These are phyloP conservation scores for Stromatinia cepivora DNA, from an alignment of 2,329 filamentous ascomycete species.

Conservation along the genomic window DNA sequence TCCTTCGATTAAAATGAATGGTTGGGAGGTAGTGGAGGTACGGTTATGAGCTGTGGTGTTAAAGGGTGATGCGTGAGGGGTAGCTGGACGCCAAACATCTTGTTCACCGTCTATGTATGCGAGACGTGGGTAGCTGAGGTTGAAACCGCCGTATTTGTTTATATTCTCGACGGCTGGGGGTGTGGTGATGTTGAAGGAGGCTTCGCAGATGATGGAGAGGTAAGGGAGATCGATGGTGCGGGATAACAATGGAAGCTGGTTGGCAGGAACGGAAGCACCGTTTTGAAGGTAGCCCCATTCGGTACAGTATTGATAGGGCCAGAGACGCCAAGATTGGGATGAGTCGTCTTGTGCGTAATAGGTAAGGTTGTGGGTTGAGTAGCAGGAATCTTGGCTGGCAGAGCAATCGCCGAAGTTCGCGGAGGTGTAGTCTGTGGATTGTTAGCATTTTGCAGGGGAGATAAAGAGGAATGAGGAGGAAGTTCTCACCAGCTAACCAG, in stretches of 20 bases:
- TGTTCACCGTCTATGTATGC: slow-evolving; percentile 75
- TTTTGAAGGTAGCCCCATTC: slow-evolving; percentile 80
- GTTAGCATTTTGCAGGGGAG: neutral
- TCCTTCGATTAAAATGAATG: slow-evolving; percentile 70
- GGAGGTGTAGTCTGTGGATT: slow-evolving; percentile 7
- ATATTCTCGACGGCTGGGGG: slow-evolving; percentile 64
- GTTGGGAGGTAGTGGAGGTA: slow-evolving; percentile 62
- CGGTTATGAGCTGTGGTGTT: slow-evolving; percentile 52
- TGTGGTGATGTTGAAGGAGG: slow-evolving; percentile 67
- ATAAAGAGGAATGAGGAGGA: neutral
- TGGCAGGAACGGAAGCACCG: slow-evolving; percentile 65
- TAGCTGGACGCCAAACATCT: slow-evolving; percentile 78
- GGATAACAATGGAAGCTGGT: slow-evolving; percentile 69
- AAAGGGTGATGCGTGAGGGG: slow-evolving; percentile 60
- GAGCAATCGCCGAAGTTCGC: slow-evolving; percentile 29
- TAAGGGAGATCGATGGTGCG: slow-evolving; percentile 67
- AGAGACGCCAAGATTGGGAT: slow-evolving; percentile 49
- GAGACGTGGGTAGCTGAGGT: slow-evolving; percentile 69
- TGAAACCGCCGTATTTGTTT: slow-evolving; percentile 75
- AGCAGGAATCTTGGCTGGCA: slow-evolving; percentile 51
- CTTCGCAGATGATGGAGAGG: slow-evolving; percentile 59
- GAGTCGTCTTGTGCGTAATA: slow-evolving; percentile 49
- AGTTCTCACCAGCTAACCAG: slow-evolving; percentile 45
- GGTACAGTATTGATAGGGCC: slow-evolving; percentile 51
- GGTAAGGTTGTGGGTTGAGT: slow-evolving; percentile 49